These are phyloP conservation scores for Panicum hallii DNA, from an alignment of 202 grass and related monocot genomes.

Conservation along the genomic window DNA sequence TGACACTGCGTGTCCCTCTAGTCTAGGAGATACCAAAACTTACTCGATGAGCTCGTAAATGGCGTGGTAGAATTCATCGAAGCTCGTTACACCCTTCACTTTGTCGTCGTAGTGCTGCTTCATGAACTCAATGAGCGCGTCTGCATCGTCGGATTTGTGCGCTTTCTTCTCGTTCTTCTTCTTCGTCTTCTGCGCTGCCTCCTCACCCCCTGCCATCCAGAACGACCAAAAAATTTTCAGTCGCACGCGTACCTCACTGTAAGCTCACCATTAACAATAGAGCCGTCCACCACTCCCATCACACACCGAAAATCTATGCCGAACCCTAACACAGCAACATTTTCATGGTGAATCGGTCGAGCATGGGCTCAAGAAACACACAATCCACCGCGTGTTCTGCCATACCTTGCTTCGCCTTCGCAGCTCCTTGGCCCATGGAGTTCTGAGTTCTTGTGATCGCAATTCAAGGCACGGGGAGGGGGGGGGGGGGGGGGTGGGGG, in stretches of 20 bases:
- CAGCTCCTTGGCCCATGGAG: slow-evolving; percentile 49
- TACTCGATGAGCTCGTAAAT: slow-evolving; percentile 59
- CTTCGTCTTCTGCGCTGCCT: neutral
- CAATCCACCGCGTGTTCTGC: neutral
- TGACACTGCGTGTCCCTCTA: neutral
- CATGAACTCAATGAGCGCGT: slow-evolving; percentile 40
- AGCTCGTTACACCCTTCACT: neutral
- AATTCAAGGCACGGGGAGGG: too few relatives aligned
- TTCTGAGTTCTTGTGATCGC: neutral
- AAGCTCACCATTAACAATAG: neutral
- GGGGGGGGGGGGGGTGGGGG: too few relatives aligned
- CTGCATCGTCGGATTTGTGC: slow-evolving; percentile 1
- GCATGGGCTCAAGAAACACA: neutral
- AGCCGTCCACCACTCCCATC: too few relatives aligned
- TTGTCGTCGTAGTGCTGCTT: neutral
- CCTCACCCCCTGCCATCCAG: slow-evolving; percentile 23
- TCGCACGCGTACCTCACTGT: neutral
- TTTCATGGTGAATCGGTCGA: neutral
- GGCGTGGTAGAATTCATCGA: slow-evolving; percentile 58
- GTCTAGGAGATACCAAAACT: neutral
- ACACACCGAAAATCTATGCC: too few relatives aligned
- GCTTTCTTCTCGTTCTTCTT: neutral
- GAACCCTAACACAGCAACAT: neutral
- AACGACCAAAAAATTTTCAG: neutral
- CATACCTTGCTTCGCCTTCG: slow-evolving; percentile 57